A percentile compares a stretch with the other conserved stretches of the same genome.
Evolutionary conservation across 2,329 filamentous ascomycete genomes (phyloP).

Genomic region (Neonectria sp.): DNA sequence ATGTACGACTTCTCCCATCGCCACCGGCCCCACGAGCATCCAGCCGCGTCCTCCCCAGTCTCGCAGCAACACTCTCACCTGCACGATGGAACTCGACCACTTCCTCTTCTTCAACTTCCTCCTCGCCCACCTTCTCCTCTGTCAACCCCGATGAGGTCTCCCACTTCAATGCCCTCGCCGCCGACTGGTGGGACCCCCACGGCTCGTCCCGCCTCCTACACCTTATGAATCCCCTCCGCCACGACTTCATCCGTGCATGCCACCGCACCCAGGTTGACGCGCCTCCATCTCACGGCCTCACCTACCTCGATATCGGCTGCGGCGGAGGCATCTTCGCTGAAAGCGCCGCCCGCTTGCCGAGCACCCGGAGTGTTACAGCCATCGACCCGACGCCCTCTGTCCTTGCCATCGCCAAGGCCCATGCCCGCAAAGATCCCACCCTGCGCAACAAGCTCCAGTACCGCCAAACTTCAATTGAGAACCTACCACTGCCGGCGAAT

Average conservation of each 20-base stretch:
- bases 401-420: conserved; percentile 80
- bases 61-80: conserved; percentile 14
- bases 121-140: conserved; percentile 67
- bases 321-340: conserved; percentile 98
- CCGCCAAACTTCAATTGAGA: conserved; percentile 83
- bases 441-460: conserved; percentile 79
- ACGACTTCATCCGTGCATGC: conserved; percentile 89
- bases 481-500: conserved; percentile 63
- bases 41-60: conserved; percentile 21
- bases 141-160: conserved; percentile 92
- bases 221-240: conserved; percentile 97
- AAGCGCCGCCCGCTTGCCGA: conserved; percentile 79
- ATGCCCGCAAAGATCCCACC: conserved; percentile 81
- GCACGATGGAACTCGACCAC: conserved; percentile 42
- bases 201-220: conserved; percentile 93
- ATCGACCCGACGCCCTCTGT: conserved; percentile 85
- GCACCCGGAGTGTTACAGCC: conserved; percentile 76
- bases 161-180: conserved; percentile 94
- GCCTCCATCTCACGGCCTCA: conserved; percentile 60
- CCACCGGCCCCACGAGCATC: conserved; percentile 23
- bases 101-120: conserved; percentile 23
- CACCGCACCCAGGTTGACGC: conserved; percentile 65
- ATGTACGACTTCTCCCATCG: conserved; percentile 16
- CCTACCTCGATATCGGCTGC: conserved; percentile 93
- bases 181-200: conserved; percentile 97